phyloP scores from a whole-genome alignment of 306 rosid species.

The Trifolium fragiferum region DNA sequence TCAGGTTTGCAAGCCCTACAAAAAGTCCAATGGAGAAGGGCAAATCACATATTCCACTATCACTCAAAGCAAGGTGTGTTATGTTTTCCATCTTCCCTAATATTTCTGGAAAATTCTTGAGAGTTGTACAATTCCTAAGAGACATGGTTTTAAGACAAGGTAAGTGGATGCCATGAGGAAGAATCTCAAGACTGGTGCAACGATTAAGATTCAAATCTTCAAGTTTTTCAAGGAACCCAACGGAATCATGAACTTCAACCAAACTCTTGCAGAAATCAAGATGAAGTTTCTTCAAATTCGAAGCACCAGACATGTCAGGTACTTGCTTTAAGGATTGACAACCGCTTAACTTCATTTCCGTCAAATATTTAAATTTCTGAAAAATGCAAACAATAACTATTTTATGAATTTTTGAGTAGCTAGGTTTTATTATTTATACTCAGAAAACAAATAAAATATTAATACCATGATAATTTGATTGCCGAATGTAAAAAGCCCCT shows the following conservation, averaged over 20 bases:
- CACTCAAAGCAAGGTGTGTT: not conserved
- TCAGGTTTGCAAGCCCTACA: not conserved
- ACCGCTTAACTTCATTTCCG: not conserved
- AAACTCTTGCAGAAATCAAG: constrained; percentile 6
- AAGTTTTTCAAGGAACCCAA: constrained; percentile 24
- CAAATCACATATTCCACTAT: not conserved
- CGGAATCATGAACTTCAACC: constrained; percentile 28
- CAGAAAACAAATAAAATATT: not conserved
- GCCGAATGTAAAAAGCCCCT: not conserved
- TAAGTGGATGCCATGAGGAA: not conserved
- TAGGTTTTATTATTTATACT: not conserved
- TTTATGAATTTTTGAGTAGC: not conserved
- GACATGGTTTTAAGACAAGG: not conserved
- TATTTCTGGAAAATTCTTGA: constrained; percentile 11
- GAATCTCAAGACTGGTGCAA: constrained; percentile 5
- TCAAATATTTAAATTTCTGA: constrained; percentile 16
- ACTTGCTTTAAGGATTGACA: constrained; percentile 9
- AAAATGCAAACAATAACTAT: not conserved
- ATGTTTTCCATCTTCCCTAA: constrained; percentile 22
- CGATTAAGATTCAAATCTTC: not conserved
- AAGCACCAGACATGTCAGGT: constrained; percentile 24
- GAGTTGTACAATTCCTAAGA: not conserved
- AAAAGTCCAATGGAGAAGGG: constrained; percentile 28
- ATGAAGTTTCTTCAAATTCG: not conserved
- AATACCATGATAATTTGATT: not conserved